phyloP scores from a whole-genome alignment of 441 rosid species.

The Gossypium schwendimanii region DNA sequence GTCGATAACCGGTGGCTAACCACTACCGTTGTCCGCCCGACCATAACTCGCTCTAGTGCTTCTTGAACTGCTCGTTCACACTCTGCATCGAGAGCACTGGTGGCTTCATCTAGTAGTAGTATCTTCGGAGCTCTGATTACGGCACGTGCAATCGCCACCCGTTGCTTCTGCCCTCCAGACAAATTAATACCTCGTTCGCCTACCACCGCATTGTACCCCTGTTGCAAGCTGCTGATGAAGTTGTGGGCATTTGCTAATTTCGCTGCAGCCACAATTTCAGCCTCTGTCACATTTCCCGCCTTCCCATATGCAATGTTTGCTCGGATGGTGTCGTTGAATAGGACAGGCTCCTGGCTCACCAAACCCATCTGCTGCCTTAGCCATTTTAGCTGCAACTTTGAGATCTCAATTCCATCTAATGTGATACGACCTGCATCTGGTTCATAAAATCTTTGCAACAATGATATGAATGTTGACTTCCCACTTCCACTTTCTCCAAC shows the following conservation, averaged over 20 bases:
- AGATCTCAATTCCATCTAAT: constrained; percentile 59
- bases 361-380: constrained; percentile 72
- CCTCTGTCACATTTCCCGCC: constrained; percentile 50
- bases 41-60: constrained; percentile 50
- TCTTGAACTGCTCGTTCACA: constrained; percentile 67
- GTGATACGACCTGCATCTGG: constrained; percentile 64
- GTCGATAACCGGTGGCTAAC: constrained; percentile 66
- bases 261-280: constrained; percentile 49
- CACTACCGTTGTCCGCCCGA: constrained; percentile 51
- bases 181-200: constrained; percentile 23
- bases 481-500: constrained; percentile 91
- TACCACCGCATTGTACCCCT: constrained; percentile 60
- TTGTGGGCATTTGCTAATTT: constrained; percentile 69
- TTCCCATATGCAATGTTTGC: constrained; percentile 76
- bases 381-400: constrained; percentile 54
- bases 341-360: constrained; percentile 70
- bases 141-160: constrained; percentile 72
- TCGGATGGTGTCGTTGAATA: constrained; percentile 70
- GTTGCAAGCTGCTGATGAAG: constrained; percentile 48
- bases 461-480: constrained; percentile 60
- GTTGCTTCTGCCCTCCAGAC: constrained; percentile 72
- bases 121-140: constrained; percentile 53
- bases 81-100: constrained; percentile 67
- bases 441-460: constrained; percentile 73
- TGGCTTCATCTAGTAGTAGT: constrained; percentile 60